These are phyloP conservation scores for Raphidocelis subcapitata DNA, from an alignment of 139 green algal species.

Conservation along the genomic window DNA sequence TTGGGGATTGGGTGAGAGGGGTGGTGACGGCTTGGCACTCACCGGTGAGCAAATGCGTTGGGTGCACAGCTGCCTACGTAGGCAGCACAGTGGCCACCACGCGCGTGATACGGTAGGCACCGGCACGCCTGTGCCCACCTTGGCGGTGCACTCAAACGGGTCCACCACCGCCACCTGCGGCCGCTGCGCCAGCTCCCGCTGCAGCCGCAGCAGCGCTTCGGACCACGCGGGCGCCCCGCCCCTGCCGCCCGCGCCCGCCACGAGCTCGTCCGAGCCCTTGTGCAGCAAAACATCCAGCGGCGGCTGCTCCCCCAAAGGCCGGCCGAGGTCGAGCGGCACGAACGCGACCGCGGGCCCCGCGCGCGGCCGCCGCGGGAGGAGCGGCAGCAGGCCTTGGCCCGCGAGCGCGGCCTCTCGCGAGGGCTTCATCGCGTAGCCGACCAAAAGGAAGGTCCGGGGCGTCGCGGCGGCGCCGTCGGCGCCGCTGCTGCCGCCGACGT, in stretches of 20 bases:
- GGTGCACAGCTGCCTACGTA: neutral
- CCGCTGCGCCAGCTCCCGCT: conserved; percentile 14
- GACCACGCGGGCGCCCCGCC: conserved; percentile 6
- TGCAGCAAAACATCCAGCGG: conserved; percentile 67
- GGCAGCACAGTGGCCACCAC: neutral
- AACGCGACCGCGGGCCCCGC: no score
- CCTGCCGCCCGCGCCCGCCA: neutral
- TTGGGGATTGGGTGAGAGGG: neutral
- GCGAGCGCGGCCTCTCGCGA: conserved; percentile 41
- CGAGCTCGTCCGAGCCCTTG: conserved; percentile 68
- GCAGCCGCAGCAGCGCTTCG: conserved; percentile 11
- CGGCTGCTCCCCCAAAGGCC: conserved; percentile 31
- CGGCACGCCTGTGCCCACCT: conserved; percentile 17
- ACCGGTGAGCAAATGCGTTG: neutral
- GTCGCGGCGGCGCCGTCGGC: no score
- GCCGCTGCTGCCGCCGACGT: no score
- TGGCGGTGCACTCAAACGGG: conserved; percentile 35
- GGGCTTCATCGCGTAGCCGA: conserved; percentile 40
- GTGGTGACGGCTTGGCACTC: neutral
- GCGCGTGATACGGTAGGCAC: neutral
- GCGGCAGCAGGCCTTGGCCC: conserved; percentile 26
- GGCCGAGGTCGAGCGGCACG: conserved; percentile 46
- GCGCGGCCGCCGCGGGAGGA: no score
- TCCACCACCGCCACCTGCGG: conserved; percentile 30
- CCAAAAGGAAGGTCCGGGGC: conserved; percentile 14